phyloP scores from a whole-genome alignment of 495 filamentous ascomycete species.

The Glonium stellatum region DNA sequence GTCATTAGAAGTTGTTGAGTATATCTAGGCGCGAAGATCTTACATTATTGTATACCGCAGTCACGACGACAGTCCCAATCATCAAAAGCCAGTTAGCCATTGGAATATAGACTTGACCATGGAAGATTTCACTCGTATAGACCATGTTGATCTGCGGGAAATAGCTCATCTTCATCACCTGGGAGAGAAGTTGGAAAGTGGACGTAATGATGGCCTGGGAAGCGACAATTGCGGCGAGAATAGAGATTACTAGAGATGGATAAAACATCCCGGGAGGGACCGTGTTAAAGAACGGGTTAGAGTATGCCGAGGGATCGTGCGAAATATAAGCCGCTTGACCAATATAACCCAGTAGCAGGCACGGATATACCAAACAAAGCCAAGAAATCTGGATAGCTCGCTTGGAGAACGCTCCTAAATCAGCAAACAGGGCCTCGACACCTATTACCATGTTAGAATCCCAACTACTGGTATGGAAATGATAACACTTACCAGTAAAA shows the following conservation, averaged over 20 bases:
- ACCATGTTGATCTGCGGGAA: slow-evolving; percentile 63
- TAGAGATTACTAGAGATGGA: slow-evolving; percentile 55
- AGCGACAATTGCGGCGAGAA: slow-evolving; percentile 63
- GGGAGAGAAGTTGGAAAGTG: slow-evolving; percentile 59
- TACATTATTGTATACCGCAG: slow-evolving; percentile 58
- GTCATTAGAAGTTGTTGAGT: neutral
- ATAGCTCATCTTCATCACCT: slow-evolving; percentile 66
- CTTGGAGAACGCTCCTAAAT: slow-evolving; percentile 58
- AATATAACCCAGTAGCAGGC: slow-evolving; percentile 60
- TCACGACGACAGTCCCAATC: slow-evolving; percentile 61
- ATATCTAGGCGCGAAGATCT: neutral
- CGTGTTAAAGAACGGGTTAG: slow-evolving; percentile 64
- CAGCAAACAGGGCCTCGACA: slow-evolving; percentile 66
- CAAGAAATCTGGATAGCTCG: slow-evolving; percentile 60
- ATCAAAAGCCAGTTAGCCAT: slow-evolving; percentile 65
- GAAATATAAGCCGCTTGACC: slow-evolving; percentile 68
- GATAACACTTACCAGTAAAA: slow-evolving; percentile 45
- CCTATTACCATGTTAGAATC: slow-evolving; percentile 19
- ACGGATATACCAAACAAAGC: slow-evolving; percentile 53
- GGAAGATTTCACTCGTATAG: slow-evolving; percentile 57
- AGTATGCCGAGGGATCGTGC: slow-evolving; percentile 49
- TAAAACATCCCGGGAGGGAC: slow-evolving; percentile 61
- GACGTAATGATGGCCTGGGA: slow-evolving; percentile 68
- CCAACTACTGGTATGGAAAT: no score
- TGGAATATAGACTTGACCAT: slow-evolving; percentile 65